Percentiles rank a stretch among this genome's conserved stretches.
Evolutionary conservation across 139 green algal species (phyloP).

Genomic region (Closterium sp.): DNA sequence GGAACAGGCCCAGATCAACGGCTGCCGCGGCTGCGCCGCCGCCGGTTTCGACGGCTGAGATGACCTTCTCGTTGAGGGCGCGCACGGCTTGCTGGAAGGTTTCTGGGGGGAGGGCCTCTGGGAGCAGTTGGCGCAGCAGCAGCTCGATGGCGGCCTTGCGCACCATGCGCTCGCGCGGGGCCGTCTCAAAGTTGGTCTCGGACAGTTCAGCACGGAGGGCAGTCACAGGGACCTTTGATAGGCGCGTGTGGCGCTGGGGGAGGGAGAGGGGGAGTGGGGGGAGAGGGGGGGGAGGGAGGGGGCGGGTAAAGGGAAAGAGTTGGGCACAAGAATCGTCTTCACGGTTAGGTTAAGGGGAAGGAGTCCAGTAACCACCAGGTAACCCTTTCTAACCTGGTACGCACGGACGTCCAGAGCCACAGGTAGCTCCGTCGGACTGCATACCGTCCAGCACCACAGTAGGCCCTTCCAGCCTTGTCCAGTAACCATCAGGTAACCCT

Average conservation of each 20-base stretch:
- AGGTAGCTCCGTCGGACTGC: too few species aligned
- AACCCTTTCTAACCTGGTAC: too few species aligned
- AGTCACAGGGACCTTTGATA: background rate
- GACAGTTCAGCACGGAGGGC: background rate
- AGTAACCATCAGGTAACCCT: background rate
- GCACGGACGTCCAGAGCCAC: too few species aligned
- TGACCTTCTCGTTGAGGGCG: slow-evolving; percentile 55
- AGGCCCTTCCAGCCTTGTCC: background rate
- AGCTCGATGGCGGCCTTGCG: slow-evolving; percentile 57
- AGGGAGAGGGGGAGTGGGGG: background rate
- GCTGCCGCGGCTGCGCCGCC: slow-evolving; percentile 1
- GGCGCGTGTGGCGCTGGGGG: background rate
- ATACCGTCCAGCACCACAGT: too few species aligned
- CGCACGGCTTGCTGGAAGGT: slow-evolving; percentile 66
- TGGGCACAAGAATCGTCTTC: background rate
- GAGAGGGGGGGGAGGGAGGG: background rate
- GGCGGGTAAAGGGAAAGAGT: background rate
- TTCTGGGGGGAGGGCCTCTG: slow-evolving; percentile 20
- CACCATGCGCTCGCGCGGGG: slow-evolving; percentile 42
- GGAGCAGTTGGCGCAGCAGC: slow-evolving; percentile 53
- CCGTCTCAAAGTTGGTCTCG: slow-evolving; percentile 1
- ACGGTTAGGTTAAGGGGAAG: background rate
- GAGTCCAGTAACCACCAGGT: too few species aligned
- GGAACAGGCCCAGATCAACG: slow-evolving; percentile 58
- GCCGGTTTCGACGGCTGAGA: slow-evolving; percentile 52